Evolutionary conservation across 768 basidiomycete species (phyloP), one percentile per base, ranked within the genome.

Genomic region (Exsudoporus frostii): DNA sequence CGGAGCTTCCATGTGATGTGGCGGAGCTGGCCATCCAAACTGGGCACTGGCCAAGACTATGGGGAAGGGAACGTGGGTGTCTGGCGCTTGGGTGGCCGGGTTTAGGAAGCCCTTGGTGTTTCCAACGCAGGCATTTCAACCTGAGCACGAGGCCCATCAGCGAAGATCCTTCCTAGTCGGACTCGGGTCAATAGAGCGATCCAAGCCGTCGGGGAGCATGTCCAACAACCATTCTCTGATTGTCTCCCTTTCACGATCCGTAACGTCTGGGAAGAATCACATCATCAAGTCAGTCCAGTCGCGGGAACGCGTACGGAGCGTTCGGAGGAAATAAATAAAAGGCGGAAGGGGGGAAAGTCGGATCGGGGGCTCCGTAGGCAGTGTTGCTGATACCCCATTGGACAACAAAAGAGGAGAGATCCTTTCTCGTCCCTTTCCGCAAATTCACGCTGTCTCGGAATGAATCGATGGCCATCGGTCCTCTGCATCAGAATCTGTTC

Each of bases 1-100:
- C 56, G 69, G 42, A 73, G 63, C 69, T 85, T 85, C 81, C 83
- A 82, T 45, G 80, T 82, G 13, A 80, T 78, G 60, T 80, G 81
- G 8, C 80, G 76, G 36, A 78, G 75, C 53, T 27, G 39, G 30
- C 14, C 37, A 2, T 32, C 60, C 51, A 15, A 32, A 61, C 46
- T 8, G 30, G 52, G 43, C 19, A 51, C 20, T 36, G 22, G 20
- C 36, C 45, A 38, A 45, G 25, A 34, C 48, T 50, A 44, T 29
- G 58, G 45, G 48, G 39, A 33, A 37, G 50, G 47, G 53, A 50
- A 48, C 27, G 36, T 46, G 45, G 38, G 30, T 19, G 2, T 27
- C 27, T 27, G 25, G 38, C 30, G 32, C 56, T 19, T 45, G 34
- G n/a, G 52, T 37, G 39, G 36, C 44, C 38, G 45, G 32, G 53